Evolutionary conservation across 2,329 filamentous ascomycete species (phyloP).

Genomic region (Mollisia scopiformis): DNA sequence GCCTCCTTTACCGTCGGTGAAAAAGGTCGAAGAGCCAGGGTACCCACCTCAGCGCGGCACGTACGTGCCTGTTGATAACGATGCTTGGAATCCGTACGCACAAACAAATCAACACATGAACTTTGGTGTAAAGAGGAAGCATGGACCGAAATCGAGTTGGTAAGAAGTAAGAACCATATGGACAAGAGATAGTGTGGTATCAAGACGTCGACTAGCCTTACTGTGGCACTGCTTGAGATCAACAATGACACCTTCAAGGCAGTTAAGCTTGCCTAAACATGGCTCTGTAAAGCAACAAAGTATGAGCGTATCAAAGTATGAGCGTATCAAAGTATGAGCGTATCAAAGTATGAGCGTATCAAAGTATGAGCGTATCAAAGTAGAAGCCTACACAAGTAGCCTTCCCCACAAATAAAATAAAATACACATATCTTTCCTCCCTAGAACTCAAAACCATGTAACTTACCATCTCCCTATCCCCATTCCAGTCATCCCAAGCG

Average conservation of each 20-base stretch:
- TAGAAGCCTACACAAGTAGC: not conserved
- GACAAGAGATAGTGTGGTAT: too few species aligned
- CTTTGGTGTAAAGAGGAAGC: not conserved
- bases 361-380: too few species aligned
- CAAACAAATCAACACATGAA: conserved; percentile 18
- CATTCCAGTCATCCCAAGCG: not conserved
- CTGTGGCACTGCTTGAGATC: too few species aligned
- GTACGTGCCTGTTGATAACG: conserved; percentile 30
- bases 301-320: too few species aligned
- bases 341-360: too few species aligned
- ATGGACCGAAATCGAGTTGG: not conserved
- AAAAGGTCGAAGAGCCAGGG: not conserved
- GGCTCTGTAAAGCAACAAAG: too few species aligned
- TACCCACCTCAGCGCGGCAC: too few species aligned
- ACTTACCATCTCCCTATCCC: not conserved
- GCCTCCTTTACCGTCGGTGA: not conserved
- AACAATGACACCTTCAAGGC: too few species aligned
- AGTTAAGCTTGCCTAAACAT: too few species aligned
- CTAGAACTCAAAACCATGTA: not conserved
- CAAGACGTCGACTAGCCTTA: not conserved
- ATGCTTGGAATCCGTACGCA: conserved; percentile 20
- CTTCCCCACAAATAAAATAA: too few species aligned
- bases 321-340: too few species aligned
- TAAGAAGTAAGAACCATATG: not conserved
- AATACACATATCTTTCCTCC: not conserved